Percentiles rank a stretch among this genome's conserved stretches.
Conservation (phyloP, 164 flowering plant species). For the Cinnamomum micranthum region DNA sequence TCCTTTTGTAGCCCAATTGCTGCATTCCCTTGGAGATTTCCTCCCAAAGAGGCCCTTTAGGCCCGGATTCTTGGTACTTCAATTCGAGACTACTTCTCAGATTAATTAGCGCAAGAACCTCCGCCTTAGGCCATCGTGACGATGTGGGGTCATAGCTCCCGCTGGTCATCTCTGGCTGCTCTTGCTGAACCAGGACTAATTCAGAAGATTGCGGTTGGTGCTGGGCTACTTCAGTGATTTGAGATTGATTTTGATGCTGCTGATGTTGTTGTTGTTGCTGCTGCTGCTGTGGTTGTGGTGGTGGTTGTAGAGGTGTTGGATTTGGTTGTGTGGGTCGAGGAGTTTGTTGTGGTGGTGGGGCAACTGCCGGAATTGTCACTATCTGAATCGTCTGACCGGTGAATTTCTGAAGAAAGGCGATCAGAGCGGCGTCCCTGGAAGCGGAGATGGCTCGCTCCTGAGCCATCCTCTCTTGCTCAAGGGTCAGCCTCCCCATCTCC, state of each 20-base stretch:
- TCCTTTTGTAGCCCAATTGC: constrained; percentile 51
- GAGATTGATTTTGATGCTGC: constrained; percentile 9
- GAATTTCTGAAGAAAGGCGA: constrained; percentile 57
- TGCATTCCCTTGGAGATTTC: constrained; percentile 56
- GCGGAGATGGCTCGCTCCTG: constrained; percentile 67
- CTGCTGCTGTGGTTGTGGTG: constrained; percentile 11
- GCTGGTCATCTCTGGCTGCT: constrained; percentile 23
- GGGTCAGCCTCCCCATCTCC: constrained; percentile 49
- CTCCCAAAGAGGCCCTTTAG: constrained; percentile 72
- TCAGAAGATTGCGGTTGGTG: constrained; percentile 28
- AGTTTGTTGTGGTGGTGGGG: constrained; percentile 6
- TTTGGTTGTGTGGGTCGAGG: constrained; percentile 13
- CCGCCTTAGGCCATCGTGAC: constrained; percentile 65
- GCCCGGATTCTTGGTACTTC: constrained; percentile 57
- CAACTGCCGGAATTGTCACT: constrained; percentile 7
- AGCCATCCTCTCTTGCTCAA: constrained; percentile 58
- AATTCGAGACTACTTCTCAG: constrained; percentile 51
- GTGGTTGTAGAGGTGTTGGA: constrained; percentile 16
- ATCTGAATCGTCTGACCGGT: constrained; percentile 49
- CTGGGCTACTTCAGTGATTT: constrained; percentile 8
- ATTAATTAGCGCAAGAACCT: constrained; percentile 53
- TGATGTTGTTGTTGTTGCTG: constrained; percentile 17
- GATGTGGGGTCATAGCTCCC: constrained; percentile 37
- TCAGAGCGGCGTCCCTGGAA: constrained; percentile 59
- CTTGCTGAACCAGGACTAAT: constrained; percentile 33